These are phyloP conservation scores for Vitis rotundifolia DNA, from an alignment of 164 flowering plant species.

Conservation along the genomic window DNA sequence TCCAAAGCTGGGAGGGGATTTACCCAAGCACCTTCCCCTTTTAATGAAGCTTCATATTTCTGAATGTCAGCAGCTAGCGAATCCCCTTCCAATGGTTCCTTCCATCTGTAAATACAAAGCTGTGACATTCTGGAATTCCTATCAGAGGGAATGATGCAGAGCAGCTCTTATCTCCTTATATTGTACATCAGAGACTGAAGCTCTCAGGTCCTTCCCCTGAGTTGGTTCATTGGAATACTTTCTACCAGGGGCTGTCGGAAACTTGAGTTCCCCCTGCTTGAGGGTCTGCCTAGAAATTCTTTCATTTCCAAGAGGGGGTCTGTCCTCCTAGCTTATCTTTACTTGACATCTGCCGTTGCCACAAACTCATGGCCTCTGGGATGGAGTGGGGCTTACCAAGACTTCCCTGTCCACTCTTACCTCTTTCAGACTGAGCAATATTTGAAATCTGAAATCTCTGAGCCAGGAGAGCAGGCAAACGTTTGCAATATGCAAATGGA, in stretches of 20 bases:
- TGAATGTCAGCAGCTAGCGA: not conserved
- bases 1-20: not conserved
- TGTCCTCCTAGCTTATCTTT: constrained; percentile 10
- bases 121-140: too few relatives aligned
- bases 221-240: constrained; percentile 1
- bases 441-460: constrained; percentile 14
- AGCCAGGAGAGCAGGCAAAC: constrained; percentile 6
- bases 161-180: too few relatives aligned
- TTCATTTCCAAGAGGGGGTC: constrained; percentile 12
- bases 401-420: constrained; percentile 11
- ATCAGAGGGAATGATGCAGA: too few relatives aligned
- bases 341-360: constrained; percentile 9
- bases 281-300: constrained; percentile 6
- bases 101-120: too few relatives aligned
- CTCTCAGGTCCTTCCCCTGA: not conserved
- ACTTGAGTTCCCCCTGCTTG: not conserved
- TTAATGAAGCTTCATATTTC: not conserved
- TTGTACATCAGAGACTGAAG: too few relatives aligned
- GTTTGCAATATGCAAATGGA: constrained; percentile 6
- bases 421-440: constrained; percentile 2
- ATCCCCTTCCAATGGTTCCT: constrained; percentile 5
- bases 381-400: constrained; percentile 14
- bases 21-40: not conserved
- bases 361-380: constrained; percentile 5
- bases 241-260: constrained; percentile 3